Conservation (phyloP, 306 rosid species). For the Boehmeria nivea region DNA sequence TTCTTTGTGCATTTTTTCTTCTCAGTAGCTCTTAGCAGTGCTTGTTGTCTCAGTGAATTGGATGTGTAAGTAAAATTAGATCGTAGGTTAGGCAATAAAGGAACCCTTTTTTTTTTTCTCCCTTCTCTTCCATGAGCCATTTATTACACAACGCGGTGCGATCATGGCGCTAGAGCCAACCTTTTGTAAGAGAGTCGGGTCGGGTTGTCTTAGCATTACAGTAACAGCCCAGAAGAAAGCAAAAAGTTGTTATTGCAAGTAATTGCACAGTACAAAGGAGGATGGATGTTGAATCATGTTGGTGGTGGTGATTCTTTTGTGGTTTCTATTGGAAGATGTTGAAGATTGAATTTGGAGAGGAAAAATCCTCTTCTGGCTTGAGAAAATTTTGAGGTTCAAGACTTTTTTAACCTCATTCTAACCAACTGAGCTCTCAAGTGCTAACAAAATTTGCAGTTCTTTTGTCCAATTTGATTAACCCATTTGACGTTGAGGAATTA, state of each 20-base stretch:
- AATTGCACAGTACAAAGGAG: neutral
- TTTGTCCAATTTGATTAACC: neutral
- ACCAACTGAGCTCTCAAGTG: neutral
- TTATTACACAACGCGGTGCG: neutral
- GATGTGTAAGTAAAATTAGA: slow-evolving; percentile 43
- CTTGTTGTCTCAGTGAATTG: slow-evolving; percentile 31
- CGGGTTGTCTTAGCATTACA: neutral
- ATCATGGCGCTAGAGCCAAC: slow-evolving; percentile 4
- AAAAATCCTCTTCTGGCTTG: neutral
- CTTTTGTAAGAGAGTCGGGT: neutral
- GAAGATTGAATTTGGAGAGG: neutral
- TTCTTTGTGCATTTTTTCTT: slow-evolving; percentile 38
- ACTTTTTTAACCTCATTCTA: slow-evolving; percentile 5
- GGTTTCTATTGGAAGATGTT: slow-evolving; percentile 1
- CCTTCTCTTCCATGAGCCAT: neutral
- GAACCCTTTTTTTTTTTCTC: slow-evolving; percentile 2
- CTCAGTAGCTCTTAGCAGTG: slow-evolving; percentile 28
- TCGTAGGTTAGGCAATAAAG: slow-evolving; percentile 43
- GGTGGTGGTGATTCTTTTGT: slow-evolving; percentile 3
- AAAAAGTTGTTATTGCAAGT: neutral
- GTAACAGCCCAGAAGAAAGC: neutral
- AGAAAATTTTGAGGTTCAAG: neutral
- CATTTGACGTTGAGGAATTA: neutral
- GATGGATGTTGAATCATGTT: neutral
- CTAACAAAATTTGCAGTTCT: neutral